Conservation (phyloP, 1,284 basidiomycete species). For the Apiotrichum laibachii region DNA sequence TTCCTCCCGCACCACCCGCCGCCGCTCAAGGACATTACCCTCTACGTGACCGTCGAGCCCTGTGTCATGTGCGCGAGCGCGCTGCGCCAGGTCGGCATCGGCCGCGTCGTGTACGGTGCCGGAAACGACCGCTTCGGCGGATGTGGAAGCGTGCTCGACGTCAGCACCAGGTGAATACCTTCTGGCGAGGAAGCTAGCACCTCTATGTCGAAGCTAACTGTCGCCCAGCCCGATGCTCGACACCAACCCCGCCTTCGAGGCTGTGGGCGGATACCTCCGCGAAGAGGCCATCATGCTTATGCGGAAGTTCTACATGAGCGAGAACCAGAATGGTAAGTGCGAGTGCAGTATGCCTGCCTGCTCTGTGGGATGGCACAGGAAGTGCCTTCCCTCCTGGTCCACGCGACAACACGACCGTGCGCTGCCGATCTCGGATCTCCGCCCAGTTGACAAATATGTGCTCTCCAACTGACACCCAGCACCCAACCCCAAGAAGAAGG, state of each 20-base stretch:
- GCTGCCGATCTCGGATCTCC: neutral
- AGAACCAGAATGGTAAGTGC: conserved; percentile 80
- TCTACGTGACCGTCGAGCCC: conserved; percentile 98
- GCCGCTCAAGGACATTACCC: conserved; percentile 73
- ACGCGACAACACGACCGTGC: no score
- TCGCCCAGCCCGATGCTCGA: conserved; percentile 56
- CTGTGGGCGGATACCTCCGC: conserved; percentile 76
- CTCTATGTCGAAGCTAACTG: neutral
- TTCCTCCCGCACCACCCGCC: conserved; percentile 65
- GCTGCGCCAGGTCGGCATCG: conserved; percentile 87
- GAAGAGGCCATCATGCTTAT: conserved; percentile 95
- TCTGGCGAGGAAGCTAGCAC: no score
- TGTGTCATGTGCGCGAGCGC: conserved; percentile 99
- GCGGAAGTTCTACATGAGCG: conserved; percentile 90
- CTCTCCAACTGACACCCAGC: conserved; percentile 27
- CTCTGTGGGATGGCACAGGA: neutral
- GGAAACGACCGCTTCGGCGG: conserved; percentile 97
- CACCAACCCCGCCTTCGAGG: conserved; percentile 69
- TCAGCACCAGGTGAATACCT: conserved; percentile 66
- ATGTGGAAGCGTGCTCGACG: conserved; percentile 88
- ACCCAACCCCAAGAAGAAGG: conserved; percentile 51
- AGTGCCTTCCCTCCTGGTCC: no score
- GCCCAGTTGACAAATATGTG: no score
- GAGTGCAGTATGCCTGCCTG: neutral
- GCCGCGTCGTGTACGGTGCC: conserved; percentile 87